A percentile compares a stretch with the other conserved stretches of the same genome.
These are phyloP conservation scores for Crataegus laevigata DNA, from an alignment of 306 rosid species.

Conservation along the genomic window DNA sequence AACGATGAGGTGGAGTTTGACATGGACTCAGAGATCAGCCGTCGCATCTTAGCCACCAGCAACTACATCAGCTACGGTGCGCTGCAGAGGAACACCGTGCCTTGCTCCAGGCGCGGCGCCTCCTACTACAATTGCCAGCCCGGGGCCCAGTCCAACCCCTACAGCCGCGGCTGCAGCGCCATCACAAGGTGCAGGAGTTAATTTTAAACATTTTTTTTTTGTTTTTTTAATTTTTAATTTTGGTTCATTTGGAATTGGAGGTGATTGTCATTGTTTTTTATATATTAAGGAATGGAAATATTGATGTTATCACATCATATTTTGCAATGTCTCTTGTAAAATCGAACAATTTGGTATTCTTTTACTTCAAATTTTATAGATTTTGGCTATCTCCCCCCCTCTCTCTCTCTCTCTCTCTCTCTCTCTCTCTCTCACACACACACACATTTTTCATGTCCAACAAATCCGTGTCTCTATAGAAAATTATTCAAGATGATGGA, in stretches of 20 bases:
- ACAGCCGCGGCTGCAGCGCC: constrained; percentile 82
- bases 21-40: constrained; percentile 74
- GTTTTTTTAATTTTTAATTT: background rate
- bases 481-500: background rate
- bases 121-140: constrained; percentile 87
- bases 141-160: constrained; percentile 92
- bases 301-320: background rate
- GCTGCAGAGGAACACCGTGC: constrained; percentile 85
- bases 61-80: constrained; percentile 96
- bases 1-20: constrained; percentile 52
- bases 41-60: constrained; percentile 83
- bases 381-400: background rate
- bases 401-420: too few species aligned
- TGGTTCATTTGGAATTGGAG: background rate
- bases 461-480: background rate
- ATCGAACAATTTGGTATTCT: background rate
- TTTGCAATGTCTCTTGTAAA: background rate
- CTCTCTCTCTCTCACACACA: too few species aligned
- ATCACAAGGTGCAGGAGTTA: constrained; percentile 91
- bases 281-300: constrained; percentile 7
- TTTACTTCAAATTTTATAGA: background rate
- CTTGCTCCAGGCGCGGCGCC: constrained; percentile 90
- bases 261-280: constrained; percentile 15
- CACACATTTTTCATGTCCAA: background rate
- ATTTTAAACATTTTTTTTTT: background rate